A percentile compares a stretch with the other conserved stretches of the same genome.
Conservation (phyloP, 805 yeast species). For the Candida ovalis region DNA sequence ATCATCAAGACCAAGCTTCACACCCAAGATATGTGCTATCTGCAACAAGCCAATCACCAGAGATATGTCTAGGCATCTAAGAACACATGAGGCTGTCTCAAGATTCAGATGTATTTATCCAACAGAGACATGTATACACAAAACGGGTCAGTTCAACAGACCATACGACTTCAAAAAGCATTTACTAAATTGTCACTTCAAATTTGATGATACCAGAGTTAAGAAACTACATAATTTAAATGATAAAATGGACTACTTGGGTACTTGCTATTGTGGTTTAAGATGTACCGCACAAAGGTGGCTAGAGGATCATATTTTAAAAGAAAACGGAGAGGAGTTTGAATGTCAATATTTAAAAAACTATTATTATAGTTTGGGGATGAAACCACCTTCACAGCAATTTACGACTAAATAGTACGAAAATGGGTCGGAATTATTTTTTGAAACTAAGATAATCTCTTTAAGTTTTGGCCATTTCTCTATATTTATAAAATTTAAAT, state of each 20-base stretch:
- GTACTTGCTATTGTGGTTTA: constrained; percentile 53
- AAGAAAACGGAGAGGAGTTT: constrained; percentile 21
- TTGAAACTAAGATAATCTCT: too few relatives aligned
- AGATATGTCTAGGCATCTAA: constrained; percentile 58
- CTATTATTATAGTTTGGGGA: constrained; percentile 11
- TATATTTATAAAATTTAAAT: too few relatives aligned
- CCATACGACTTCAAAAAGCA: constrained; percentile 70
- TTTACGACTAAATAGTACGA: constrained; percentile 11
- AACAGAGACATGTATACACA: constrained; percentile 50
- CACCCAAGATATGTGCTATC: constrained; percentile 37
- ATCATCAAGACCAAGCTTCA: constrained; percentile 1
- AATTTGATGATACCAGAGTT: constrained; percentile 44
- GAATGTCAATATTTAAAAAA: constrained; percentile 14
- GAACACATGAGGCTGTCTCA: constrained; percentile 56
- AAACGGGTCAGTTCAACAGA: constrained; percentile 59
- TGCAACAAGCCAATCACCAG: constrained; percentile 54
- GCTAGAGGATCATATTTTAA: constrained; percentile 51
- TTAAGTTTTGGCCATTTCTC: too few relatives aligned
- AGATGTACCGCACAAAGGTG: constrained; percentile 48
- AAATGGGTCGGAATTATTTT: too few relatives aligned
- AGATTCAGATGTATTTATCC: constrained; percentile 60
- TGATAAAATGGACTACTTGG: constrained; percentile 48
- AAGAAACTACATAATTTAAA: constrained; percentile 45
- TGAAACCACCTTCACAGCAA: constrained; percentile 17
- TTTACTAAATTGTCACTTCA: constrained; percentile 55